Conservation (phyloP, 208 protist genomes). For the Acanthamoeba healyi region DNA sequence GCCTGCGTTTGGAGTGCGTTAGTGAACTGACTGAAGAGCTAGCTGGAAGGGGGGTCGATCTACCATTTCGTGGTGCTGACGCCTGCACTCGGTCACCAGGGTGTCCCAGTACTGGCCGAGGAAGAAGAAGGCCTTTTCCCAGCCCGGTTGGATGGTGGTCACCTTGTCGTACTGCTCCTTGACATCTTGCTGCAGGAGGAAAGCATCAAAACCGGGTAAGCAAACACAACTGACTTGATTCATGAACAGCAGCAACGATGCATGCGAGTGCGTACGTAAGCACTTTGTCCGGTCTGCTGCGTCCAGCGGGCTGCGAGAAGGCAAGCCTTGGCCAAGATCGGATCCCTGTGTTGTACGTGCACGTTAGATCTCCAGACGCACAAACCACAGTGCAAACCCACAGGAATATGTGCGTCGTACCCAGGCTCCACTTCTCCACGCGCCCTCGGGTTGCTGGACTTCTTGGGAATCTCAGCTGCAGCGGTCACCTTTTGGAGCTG, state of each 20-base stretch:
- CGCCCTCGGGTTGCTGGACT: neutral
- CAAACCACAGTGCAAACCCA: no score
- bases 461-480: neutral
- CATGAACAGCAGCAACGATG: neutral
- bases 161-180: conserved; percentile 91
- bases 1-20: conserved; percentile 35
- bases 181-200: conserved; percentile 88
- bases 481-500: conserved; percentile 85
- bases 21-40: neutral
- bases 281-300: conserved; percentile 90
- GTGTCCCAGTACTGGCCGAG: conserved; percentile 96
- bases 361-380: no score
- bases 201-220: neutral
- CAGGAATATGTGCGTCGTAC: no score
- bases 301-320: conserved; percentile 92
- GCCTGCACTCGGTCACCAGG: conserved; percentile 82
- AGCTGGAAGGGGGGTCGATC: neutral
- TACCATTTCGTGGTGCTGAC: conserved; percentile 59
- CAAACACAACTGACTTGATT: neutral
- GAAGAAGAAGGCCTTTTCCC: conserved; percentile 94
- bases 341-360: neutral
- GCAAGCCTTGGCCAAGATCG: conserved; percentile 89
- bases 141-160: conserved; percentile 87
- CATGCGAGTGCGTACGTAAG: conserved; percentile 67
- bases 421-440: neutral